Evolutionary conservation across 345 rosid genomes (phyloP).

Genomic region (Eucalyptus pauciflora): DNA sequence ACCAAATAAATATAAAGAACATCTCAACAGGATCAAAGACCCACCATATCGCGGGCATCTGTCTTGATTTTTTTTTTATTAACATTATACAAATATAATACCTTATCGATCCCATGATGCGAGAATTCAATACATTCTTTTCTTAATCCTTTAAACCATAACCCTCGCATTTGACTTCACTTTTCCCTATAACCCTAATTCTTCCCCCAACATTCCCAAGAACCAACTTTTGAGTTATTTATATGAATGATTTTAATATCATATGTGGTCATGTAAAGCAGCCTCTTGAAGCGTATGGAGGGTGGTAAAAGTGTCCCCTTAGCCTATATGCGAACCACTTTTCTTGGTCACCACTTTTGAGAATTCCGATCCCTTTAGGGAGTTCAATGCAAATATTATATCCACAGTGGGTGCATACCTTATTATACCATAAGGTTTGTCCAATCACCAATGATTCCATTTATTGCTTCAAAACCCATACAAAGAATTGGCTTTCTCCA

Average conservation of each 20-base stretch:
- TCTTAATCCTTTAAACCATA: slow-evolving; percentile 14
- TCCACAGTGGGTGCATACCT: neutral
- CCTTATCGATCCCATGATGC: slow-evolving; percentile 4
- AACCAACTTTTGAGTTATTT: neutral
- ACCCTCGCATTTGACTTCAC: slow-evolving; percentile 1
- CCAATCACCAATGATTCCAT: neutral
- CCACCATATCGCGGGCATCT: slow-evolving; percentile 3
- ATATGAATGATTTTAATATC: neutral
- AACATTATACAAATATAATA: neutral
- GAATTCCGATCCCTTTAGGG: neutral
- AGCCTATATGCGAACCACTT: neutral
- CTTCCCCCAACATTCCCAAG: neutral
- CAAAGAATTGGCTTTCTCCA: neutral
- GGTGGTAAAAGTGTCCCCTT: neutral
- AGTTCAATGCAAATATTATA: neutral
- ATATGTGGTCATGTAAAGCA: neutral
- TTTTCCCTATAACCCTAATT: neutral
- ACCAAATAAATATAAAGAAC: neutral
- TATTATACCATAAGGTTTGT: neutral
- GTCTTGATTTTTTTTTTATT: neutral
- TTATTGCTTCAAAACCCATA: neutral
- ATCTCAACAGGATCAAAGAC: neutral
- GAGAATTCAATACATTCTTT: neutral
- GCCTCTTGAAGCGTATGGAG: neutral
- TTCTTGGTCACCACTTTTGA: neutral